A percentile compares a stretch with the other conserved stretches of the same genome.
phyloP scores from a whole-genome alignment of 805 yeast species.

The Cyberlindnera subsufficiens region DNA sequence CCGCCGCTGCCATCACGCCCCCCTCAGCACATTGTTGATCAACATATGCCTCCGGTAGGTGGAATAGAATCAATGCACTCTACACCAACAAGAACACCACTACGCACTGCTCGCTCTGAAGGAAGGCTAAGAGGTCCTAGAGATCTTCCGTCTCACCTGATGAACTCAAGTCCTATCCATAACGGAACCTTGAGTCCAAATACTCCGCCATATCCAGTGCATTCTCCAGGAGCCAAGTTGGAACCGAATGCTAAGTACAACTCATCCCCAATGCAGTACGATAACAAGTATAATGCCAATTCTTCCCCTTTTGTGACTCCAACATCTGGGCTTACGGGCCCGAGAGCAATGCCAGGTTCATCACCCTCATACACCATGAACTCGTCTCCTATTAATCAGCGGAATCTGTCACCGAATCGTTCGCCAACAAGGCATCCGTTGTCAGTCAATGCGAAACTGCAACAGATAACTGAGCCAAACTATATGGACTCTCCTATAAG shows the following conservation, averaged over 20 bases:
- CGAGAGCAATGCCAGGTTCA: slow-evolving; percentile 6
- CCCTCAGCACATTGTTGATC: slow-evolving; percentile 17
- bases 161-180: neutral
- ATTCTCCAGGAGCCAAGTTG: too few relatives aligned
- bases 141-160: slow-evolving; percentile 11
- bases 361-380: slow-evolving; percentile 5
- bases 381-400: slow-evolving; percentile 6
- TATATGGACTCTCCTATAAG: slow-evolving; percentile 14
- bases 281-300: neutral
- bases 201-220: too few relatives aligned
- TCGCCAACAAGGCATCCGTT: slow-evolving; percentile 8
- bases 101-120: too few relatives aligned
- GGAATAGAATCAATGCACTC: neutral
- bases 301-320: slow-evolving; percentile 1
- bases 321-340: slow-evolving; percentile 2
- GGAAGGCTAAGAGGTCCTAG: slow-evolving; percentile 18
- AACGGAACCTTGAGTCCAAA: too few relatives aligned
- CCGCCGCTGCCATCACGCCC: slow-evolving; percentile 21
- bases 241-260: neutral
- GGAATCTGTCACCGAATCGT: slow-evolving; percentile 6
- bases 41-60: slow-evolving; percentile 4
- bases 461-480: neutral
- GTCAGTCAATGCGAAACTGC: slow-evolving; percentile 2
- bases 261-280: neutral
- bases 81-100: too few relatives aligned